Base-by-base conservation (phyloP, 1,284 basidiomycete species). In the Fomitopsis betulina region DNA sequence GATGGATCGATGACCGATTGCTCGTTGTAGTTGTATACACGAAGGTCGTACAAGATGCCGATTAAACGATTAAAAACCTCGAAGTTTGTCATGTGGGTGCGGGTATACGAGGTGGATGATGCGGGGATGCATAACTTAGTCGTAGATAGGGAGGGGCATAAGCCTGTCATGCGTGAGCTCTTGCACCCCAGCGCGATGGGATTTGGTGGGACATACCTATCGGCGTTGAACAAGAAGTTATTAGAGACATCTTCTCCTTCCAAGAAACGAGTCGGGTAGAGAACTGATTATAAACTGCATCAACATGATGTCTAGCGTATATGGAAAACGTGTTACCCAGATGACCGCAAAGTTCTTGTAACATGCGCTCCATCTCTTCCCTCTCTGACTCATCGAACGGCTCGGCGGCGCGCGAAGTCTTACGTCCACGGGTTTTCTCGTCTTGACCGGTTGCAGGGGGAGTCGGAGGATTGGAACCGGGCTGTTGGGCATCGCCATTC, bases 191-290 rank as follows among this genome's bases (percentile, higher is more conserved):
- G 5, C 43, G 30, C 21, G 19, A 35, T 12, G 3, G 23, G 7
- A 6, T 12, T 4, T 17, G 32, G n/a, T 3, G 21, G 17, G 25
- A 67, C 79, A 61, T 63, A 89, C 83, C 86, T 83, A 70, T 96
- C 94, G 42, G 92, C 84, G 68, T 92, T 92, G 75, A 95, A 96
- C 63, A 98, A 76, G 79, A 97, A 96, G 70, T 96, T 94, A 65
- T 93, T 89, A 3, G 86, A 84, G 3, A 85, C 79, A 70, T 94
- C 92, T 72, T 95, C 93, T 17, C 85, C 90, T 73, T 95, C 93
- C 57, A 96, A 68, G 76, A 96, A 95, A 4, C 86, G 84, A 25
- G 80, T 91, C 0, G 94, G 87, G 71, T 91, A 92, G 23, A 93
- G 59, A 21, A 96, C 94, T 92, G 61, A 13, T 53, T n/a, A 35